These are phyloP conservation scores for Cucumis hystrix DNA, from an alignment of 306 rosid species.

Conservation along the genomic window DNA sequence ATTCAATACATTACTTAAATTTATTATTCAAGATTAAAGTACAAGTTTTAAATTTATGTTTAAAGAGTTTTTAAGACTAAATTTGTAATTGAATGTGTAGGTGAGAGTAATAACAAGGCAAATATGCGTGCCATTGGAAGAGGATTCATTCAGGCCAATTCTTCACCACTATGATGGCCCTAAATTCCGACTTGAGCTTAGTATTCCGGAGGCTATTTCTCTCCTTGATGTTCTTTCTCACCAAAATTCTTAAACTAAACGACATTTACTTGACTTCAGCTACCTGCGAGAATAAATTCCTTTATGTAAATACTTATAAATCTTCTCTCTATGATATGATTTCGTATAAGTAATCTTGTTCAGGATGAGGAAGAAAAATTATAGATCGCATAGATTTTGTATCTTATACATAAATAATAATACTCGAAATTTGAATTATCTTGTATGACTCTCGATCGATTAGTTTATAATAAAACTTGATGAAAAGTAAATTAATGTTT, in stretches of 20 bases:
- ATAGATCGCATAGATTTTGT: neutral
- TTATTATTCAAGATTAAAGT: too few relatives aligned
- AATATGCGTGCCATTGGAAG: slow-evolving; percentile 72
- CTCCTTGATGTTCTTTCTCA: neutral
- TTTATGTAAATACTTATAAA: neutral
- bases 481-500: too few relatives aligned
- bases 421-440: too few relatives aligned
- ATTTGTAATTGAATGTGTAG: slow-evolving; percentile 7
- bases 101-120: slow-evolving; percentile 68
- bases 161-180: slow-evolving; percentile 96
- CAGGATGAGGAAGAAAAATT: neutral
- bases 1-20: too few relatives aligned
- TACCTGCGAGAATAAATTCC: neutral
- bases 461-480: too few relatives aligned
- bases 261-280: neutral
- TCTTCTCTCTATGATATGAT: neutral
- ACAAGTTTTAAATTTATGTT: too few relatives aligned
- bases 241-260: neutral
- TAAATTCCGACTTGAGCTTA: slow-evolving; percentile 81
- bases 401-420: too few relatives aligned
- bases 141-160: slow-evolving; percentile 92
- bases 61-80: too few relatives aligned
- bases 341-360: neutral
- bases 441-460: too few relatives aligned
- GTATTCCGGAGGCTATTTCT: slow-evolving; percentile 44